Conservation (phyloP, 2,329 filamentous ascomycete genomes). For the Paramyrothecium sp. region DNA sequence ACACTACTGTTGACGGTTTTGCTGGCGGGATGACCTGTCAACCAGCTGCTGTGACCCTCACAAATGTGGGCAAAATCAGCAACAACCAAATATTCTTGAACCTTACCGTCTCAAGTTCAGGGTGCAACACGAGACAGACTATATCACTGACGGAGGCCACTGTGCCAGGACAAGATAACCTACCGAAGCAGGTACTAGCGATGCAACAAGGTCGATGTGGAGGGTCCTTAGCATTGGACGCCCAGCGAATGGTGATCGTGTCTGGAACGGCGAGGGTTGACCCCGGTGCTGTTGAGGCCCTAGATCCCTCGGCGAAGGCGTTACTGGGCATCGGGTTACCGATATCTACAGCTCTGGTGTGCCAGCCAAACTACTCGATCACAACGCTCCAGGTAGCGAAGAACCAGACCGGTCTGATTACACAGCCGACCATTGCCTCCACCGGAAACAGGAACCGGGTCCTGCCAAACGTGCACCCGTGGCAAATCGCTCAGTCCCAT, state of each 20-base stretch:
- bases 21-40: slow-evolving; percentile 28
- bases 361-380: slow-evolving; percentile 18
- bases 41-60: slow-evolving; percentile 19
- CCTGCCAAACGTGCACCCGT: slow-evolving; percentile 15
- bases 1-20: slow-evolving; percentile 33
- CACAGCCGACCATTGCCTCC: not conserved
- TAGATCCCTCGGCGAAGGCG: slow-evolving; percentile 9
- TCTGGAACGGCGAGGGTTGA: slow-evolving; percentile 15
- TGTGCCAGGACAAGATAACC: not conserved
- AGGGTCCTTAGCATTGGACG: slow-evolving; percentile 11
- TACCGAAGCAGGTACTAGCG: slow-evolving; percentile 13
- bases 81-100: slow-evolving; percentile 20
- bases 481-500: slow-evolving; percentile 15
- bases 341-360: slow-evolving; percentile 15
- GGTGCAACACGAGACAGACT: slow-evolving; percentile 15
- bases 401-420: slow-evolving; percentile 11
- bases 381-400: slow-evolving; percentile 14
- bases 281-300: slow-evolving; percentile 10
- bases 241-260: slow-evolving; percentile 19
- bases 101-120: slow-evolving; percentile 21
- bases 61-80: slow-evolving; percentile 16
- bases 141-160: slow-evolving; percentile 9
- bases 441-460: slow-evolving; percentile 11
- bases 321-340: not conserved
- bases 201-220: slow-evolving; percentile 15